Conservation (phyloP, 495 filamentous ascomycete genomes). For the Tuber microsphaerosporum region DNA sequence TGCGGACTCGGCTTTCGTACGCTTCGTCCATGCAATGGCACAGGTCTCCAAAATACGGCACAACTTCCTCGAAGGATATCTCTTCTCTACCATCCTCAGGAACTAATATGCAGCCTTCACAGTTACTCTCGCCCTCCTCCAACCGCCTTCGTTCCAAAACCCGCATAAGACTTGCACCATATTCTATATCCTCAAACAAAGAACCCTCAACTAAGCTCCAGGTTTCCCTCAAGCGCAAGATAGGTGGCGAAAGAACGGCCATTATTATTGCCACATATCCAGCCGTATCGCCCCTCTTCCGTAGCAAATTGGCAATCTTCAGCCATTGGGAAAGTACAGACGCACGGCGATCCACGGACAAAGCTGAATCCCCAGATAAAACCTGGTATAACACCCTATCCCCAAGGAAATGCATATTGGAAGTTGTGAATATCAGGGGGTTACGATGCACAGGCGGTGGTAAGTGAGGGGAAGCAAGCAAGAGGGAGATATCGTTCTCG, state of each 20-base stretch:
- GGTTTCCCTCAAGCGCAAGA: constrained; percentile 41
- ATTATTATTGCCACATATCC: constrained; percentile 41
- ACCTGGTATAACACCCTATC: constrained; percentile 41
- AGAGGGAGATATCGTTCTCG: constrained; percentile 39
- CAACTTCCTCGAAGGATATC: constrained; percentile 31
- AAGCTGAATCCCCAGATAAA: constrained; percentile 38
- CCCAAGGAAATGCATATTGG: constrained; percentile 41
- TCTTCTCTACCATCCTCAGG: constrained; percentile 32
- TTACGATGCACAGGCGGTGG: constrained; percentile 40
- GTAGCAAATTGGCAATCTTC: constrained; percentile 35
- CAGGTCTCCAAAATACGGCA: constrained; percentile 42
- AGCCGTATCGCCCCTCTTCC: constrained; percentile 41
- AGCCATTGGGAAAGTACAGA: constrained; percentile 41
- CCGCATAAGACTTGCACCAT: constrained; percentile 37
- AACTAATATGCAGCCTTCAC: constrained; percentile 38
- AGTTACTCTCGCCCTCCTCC: constrained; percentile 27
- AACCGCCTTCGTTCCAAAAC: constrained; percentile 39
- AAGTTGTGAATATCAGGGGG: constrained; percentile 41
- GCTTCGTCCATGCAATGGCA: constrained; percentile 43
- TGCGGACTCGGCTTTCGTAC: constrained; percentile 36
- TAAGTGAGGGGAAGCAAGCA: constrained; percentile 39
- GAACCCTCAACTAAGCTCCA: constrained; percentile 37
- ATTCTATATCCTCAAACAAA: constrained; percentile 34
- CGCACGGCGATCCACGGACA: constrained; percentile 32
- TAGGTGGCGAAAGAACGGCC: constrained; percentile 42